Conservation (phyloP, 2,329 filamentous ascomycete species). For the Epichloe brachyelytri region DNA sequence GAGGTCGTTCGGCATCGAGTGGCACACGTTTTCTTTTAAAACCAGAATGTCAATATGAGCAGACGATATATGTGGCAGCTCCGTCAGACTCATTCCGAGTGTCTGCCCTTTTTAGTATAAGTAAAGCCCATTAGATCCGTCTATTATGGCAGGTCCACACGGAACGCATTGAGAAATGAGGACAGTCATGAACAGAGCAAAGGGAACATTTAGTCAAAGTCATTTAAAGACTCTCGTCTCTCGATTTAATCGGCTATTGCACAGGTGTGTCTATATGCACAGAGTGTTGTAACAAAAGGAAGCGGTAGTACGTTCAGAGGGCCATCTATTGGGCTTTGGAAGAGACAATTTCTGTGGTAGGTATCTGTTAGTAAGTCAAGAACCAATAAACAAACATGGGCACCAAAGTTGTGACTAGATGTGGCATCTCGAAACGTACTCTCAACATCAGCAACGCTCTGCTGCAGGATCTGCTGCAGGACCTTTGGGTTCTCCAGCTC, state of each 20-base stretch:
- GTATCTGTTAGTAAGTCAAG: slow-evolving; percentile 20
- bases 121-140: too few species aligned
- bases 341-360: slow-evolving; percentile 42
- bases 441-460: slow-evolving; percentile 93
- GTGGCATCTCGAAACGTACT: slow-evolving; percentile 40
- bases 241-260: slow-evolving; percentile 38
- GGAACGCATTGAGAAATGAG: neutral
- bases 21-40: too few species aligned
- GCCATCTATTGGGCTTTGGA: slow-evolving; percentile 49
- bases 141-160: neutral
- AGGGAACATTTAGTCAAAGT: neutral
- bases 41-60: too few species aligned
- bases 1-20: too few species aligned
- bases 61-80: too few species aligned
- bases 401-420: too few species aligned
- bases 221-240: slow-evolving; percentile 3
- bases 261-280: slow-evolving; percentile 47
- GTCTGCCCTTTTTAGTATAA: too few species aligned
- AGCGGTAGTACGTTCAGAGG: slow-evolving; percentile 24
- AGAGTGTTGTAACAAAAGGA: slow-evolving; percentile 42
- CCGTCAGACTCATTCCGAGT: too few species aligned
- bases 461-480: slow-evolving; percentile 93
- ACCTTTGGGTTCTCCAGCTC: slow-evolving; percentile 96
- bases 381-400: too few species aligned
- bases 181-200: neutral